Percentiles rank a stretch among this genome's conserved stretches.
Conservation (phyloP, 2,329 filamentous ascomycete genomes). For the Clonostachys sp. region DNA sequence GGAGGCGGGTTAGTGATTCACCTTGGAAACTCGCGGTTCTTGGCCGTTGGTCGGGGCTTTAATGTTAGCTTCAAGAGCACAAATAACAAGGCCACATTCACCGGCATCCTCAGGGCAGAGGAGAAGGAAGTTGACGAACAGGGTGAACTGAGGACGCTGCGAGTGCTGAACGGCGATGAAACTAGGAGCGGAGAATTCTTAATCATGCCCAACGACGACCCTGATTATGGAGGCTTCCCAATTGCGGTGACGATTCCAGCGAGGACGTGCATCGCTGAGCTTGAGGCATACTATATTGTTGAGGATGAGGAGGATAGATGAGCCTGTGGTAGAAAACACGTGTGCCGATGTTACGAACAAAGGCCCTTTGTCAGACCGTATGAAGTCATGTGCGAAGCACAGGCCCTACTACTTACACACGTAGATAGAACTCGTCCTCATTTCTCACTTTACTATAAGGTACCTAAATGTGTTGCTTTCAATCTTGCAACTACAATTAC, state of each 20-base stretch:
- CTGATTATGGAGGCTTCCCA: constrained; percentile 47
- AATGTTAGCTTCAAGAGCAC: constrained; percentile 24
- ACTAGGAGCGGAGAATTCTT: constrained; percentile 35
- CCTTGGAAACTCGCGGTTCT: constrained; percentile 21
- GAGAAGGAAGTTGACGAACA: constrained; percentile 22
- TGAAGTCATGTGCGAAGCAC: no score
- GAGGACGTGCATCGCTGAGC: constrained; percentile 34
- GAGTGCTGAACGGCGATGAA: constrained; percentile 32
- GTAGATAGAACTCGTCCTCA: no score
- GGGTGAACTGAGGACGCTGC: constrained; percentile 21
- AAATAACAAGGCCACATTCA: constrained; percentile 20
- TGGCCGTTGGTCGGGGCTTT: constrained; percentile 29
- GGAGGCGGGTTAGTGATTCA: constrained; percentile 32
- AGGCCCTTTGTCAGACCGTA: no score
- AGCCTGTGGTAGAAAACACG: no score
- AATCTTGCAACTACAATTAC: no score
- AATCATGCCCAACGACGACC: constrained; percentile 46
- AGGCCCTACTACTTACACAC: no score
- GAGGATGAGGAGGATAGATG: constrained; percentile 11
- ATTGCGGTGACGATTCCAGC: constrained; percentile 47
- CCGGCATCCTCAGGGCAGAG: constrained; percentile 27
- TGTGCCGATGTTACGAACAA: no score
- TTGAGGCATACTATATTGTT: constrained; percentile 17
- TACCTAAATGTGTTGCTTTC: no score
- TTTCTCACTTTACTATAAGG: no score